These are phyloP conservation scores for Saitozyma sp. DNA, from an alignment of 768 basidiomycete genomes.

Conservation along the genomic window DNA sequence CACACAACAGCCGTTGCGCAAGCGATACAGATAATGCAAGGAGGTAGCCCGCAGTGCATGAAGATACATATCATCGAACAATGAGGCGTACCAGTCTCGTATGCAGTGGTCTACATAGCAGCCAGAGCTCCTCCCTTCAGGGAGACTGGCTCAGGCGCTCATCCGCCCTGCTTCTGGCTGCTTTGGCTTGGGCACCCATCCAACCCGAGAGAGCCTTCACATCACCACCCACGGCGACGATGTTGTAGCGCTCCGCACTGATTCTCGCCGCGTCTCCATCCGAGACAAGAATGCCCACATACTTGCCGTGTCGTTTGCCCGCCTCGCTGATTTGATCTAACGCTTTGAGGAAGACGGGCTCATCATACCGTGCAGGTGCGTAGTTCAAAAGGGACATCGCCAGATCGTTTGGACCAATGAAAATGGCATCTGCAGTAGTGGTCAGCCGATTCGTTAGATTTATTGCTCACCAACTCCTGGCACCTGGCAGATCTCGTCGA, in stretches of 20 bases:
- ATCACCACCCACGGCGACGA: constrained; percentile 25
- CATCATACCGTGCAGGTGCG: constrained; percentile 14
- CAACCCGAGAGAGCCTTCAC: constrained; percentile 21
- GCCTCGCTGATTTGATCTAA: constrained; percentile 13
- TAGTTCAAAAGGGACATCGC: constrained; percentile 18
- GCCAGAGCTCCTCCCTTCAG: too few relatives aligned
- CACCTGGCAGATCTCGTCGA: constrained; percentile 62
- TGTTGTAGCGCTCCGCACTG: constrained; percentile 25
- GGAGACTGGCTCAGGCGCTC: too few relatives aligned
- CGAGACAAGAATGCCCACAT: constrained; percentile 12
- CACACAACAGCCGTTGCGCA: too few relatives aligned
- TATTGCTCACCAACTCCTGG: constrained; percentile 53
- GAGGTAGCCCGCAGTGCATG: too few relatives aligned
- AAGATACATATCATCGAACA: too few relatives aligned
- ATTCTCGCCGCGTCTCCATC: constrained; percentile 7
- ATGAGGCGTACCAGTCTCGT: too few relatives aligned
- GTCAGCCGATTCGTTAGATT: too few relatives aligned
- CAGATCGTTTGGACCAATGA: constrained; percentile 29
- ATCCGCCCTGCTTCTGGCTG: too few relatives aligned
- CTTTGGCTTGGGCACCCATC: not conserved
- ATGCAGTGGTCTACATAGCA: too few relatives aligned
- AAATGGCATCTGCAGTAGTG: constrained; percentile 3
- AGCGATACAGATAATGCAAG: too few relatives aligned
- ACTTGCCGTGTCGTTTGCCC: constrained; percentile 7
- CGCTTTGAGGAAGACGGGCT: constrained; percentile 11